Base-by-base conservation (phyloP, 352 stramenopile genomes). In the Globisporangium spiculum region DNA sequence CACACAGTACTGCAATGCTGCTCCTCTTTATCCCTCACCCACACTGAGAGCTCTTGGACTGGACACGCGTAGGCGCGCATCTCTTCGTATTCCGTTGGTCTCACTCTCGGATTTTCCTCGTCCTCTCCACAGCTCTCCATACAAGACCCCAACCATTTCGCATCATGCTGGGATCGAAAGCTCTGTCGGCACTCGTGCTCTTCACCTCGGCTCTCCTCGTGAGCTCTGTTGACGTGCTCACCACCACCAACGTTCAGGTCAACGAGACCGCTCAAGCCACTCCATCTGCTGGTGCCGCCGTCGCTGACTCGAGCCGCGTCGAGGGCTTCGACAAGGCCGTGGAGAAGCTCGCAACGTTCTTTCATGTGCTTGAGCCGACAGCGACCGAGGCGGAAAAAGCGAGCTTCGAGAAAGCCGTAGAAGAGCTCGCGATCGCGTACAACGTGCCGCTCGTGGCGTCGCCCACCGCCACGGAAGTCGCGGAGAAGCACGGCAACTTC, bases 351-450 rank as follows among this genome's bases (percentile, higher is more conserved):
- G 63, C 63, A 38, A 36, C 63, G 9, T 68, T 68, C 63, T 68
- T 63, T 27, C 53, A 36, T 20, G 54, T 68, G 38, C 38, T 68
- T 34, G 61, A 67, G 26, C 26, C 63, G 5, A 68, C n/a, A 16
- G 63, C 5, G 12, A 68, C 63, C 36, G 54, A 32, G 53, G 36
- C 24, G 16, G 26, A 68, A 38, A 68, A 57, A 36, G 63, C 53
- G 18, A 27, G 53, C 10, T 78, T 78, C 18, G 69, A 75, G 34
- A 66, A 60, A 32, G 65, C 66, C 2, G 72, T 75, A 32, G 67
- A 69, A 55, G 65, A 75, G 34, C 66, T 78, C 24, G 72, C 72
- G 36, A 60, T 71, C 59, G 64, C 71, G 62, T 78, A 78, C 60
- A 72, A 72, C 3, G 66, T 75, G 22, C 68, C 72, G 6, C 69